Evolutionary conservation across 768 basidiomycete genomes (phyloP).

Genomic region (Porphyrellus cyaneotinctus): DNA sequence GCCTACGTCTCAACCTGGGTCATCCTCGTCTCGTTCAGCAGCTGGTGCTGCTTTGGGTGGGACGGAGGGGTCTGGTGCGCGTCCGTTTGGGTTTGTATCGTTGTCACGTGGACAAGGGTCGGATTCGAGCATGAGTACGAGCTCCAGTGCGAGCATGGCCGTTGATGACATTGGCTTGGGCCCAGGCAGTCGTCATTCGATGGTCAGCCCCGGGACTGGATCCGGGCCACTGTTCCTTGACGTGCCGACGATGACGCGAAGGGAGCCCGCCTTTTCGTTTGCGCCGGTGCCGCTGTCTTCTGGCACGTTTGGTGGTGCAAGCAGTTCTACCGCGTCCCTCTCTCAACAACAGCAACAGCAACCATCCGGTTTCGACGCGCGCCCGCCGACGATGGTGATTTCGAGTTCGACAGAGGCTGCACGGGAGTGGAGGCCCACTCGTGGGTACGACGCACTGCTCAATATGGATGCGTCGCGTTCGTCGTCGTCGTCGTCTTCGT

Average conservation of each 20-base stretch:
- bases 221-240: slow-evolving; percentile 12
- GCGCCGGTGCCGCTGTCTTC: slow-evolving; percentile 11
- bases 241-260: slow-evolving; percentile 1
- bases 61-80: slow-evolving; percentile 11
- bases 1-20: slow-evolving; percentile 9
- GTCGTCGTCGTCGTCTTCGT: slow-evolving; percentile 15
- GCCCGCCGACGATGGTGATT: slow-evolving; percentile 1
- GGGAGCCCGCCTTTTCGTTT: slow-evolving; percentile 11
- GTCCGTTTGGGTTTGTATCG: slow-evolving; percentile 14
- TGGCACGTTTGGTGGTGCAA: not conserved
- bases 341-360: not conserved
- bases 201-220: not conserved
- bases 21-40: slow-evolving; percentile 2
- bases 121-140: slow-evolving; percentile 14
- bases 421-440: slow-evolving; percentile 15
- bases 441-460: slow-evolving; percentile 9
- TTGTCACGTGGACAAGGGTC: slow-evolving; percentile 17
- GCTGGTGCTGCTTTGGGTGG: not conserved
- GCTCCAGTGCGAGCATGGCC: slow-evolving; percentile 8
- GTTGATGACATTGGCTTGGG: slow-evolving; percentile 8
- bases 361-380: slow-evolving; percentile 6
- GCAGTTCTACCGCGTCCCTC: slow-evolving; percentile 1
- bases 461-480: slow-evolving; percentile 14
- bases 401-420: slow-evolving; percentile 9
- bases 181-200: slow-evolving; percentile 4